Base-by-base conservation (phyloP, 768 basidiomycete species). In the Russula olivacea region DNA sequence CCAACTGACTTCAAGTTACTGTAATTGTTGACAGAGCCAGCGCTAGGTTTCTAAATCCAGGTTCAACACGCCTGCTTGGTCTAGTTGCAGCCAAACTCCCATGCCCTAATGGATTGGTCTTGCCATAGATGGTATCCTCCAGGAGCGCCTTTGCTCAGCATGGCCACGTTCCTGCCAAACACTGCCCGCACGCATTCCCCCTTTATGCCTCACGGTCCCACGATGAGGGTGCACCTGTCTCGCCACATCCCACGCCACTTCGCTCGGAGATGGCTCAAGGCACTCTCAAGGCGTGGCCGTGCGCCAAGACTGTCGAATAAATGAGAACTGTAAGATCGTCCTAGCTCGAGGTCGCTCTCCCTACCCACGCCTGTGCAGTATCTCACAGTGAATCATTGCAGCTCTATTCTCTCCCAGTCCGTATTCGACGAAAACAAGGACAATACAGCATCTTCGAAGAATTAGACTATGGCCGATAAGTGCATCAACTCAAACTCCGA, bases 401-500 rank as follows among this genome's bases (percentile, higher is more conserved):
- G 38, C 14, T 38, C 12, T 38, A 38, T 38, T 38, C 38, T 38
- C 4, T 15, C 38, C 38, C 38, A 38, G 38, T 38, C 38, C 38
- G 14, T 38, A 5, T 5, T 15, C 38, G 2, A 15, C 12, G 38
- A 38, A 15, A 14, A 38, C 38, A 38, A 38, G 38, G 38, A 38
- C 38, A 38, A 52, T 19, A 28, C 23, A 11, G 41, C 28, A 40
- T 43, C 53, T 30, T 45, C n/a, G 14, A 48, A 49, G 28, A 28
- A 36, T 51, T 10, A 17, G 28, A 36, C 8, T 47, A 61, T 61
- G 60, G 17, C n/a, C 15, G 34, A 7, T 50, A 8, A 38, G 7
- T 58, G 56, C 23, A 55, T 61, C 8, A 4, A 17, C 6, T 28
- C 61, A 10, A 62, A 62, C 41, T 4, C 61, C 19, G 61, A 57